Evolutionary conservation across 192 early-diverging fungal species (phyloP).

Genomic region (Haplosporangium gracile): DNA sequence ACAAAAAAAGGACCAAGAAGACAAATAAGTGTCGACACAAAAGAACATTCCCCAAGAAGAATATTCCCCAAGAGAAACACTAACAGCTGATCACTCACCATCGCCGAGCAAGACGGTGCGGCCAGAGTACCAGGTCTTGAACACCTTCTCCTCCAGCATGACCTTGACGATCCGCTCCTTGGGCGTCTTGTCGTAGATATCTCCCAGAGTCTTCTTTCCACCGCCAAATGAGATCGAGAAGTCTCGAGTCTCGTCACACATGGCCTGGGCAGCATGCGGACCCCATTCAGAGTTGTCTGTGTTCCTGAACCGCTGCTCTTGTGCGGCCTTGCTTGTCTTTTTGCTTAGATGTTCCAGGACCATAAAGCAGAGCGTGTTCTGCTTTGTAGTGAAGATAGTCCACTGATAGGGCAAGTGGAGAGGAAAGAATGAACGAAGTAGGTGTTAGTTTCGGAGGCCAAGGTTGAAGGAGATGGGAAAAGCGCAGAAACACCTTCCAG

Average conservation of each 20-base stretch:
- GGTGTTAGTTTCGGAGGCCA: no score
- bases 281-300: constrained; percentile 26
- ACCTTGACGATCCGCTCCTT: constrained; percentile 5
- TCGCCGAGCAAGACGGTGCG: constrained; percentile 12
- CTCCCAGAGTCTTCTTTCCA: constrained; percentile 1
- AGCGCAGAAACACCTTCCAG: not conserved
- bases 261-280: not conserved
- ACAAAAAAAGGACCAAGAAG: no score
- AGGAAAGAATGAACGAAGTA: not conserved
- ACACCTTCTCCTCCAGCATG: constrained; percentile 17
- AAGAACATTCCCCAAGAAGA: no score
- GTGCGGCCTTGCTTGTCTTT: not conserved
- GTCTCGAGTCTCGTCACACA: not conserved
- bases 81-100: not conserved
- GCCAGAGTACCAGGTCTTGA: constrained; percentile 16
- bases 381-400: constrained; percentile 3
- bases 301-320: not conserved
- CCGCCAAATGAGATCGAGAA: not conserved
- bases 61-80: no score
- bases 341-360: not conserved
- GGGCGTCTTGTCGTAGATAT: constrained; percentile 7
- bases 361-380: constrained; percentile 21
- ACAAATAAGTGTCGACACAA: no score
- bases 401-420: not conserved
- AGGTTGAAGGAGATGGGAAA: no score